Evolutionary conservation across 139 green algal species (phyloP), one percentile per base, ranked within the genome.

Genomic region (Tetraselmis chui): DNA sequence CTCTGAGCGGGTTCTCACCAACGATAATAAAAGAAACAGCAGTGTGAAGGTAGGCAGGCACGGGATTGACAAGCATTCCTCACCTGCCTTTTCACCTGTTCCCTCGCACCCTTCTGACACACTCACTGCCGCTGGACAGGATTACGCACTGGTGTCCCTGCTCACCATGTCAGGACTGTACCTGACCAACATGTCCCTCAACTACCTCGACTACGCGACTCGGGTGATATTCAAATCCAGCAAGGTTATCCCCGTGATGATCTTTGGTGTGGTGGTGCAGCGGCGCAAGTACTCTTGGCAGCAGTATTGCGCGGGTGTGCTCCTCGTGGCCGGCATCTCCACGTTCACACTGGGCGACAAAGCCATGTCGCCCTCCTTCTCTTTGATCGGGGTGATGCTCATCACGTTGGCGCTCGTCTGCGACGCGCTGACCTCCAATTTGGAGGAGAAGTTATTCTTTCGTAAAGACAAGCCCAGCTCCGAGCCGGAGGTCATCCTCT

Each of bases 171-270:
- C 30, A 0, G 90, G 90, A 25, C 85, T 89, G 45, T 91, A 91
- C 80, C 85, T 92, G 76, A 93, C 90, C 82, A 93, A 93, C 87
- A 92, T 86, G 85, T 85, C 90, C 29, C 83, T 93, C 31, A 86
- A 86, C 24, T 93, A 90, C 86, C 84, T 93, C n/a, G 91, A 92
- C 85, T 93, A 93, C 83, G 87, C 90, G 1, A 93, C 90, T 28
- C 84, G 90, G 77, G 89, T 93, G 76, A 84, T 93, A 45, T 91
- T 91, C 83, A 93, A 93, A 79, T 89, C 83, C 23, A 88, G 86
- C 81, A 85, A 91, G n/a, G 86, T 93, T 28, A 82, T 93, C 28
- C 90, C 90, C 2, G 86, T 90, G 76, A 93, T 93, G 90, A 77
- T 75, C 0, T 91, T 93, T 79, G 59, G 86, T 5, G 87, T 84